Evolutionary conservation across 768 basidiomycete species (phyloP), one percentile per base, ranked within the genome.

Genomic region (Lyophyllum decastes): DNA sequence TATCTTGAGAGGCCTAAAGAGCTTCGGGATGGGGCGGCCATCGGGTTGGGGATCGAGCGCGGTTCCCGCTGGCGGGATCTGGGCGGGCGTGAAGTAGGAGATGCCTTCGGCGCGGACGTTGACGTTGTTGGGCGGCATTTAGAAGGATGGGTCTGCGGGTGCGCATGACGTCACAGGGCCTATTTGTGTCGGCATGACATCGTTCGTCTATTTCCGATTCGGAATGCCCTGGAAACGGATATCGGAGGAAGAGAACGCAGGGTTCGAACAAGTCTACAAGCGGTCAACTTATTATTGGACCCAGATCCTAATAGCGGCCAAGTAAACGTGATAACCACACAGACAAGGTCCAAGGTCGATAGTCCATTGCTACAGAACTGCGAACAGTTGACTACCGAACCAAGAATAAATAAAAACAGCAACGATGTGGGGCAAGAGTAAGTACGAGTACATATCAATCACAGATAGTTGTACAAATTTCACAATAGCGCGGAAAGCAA

Each of bases 1-100:
- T 34, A 82, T 85, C 66, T 75, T 81, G 50, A 87, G 55, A 7
- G 84, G 84, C 62, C 81, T 76, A 71, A 86, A 86, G n/a, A 85
- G 66, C 49, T 67, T 66, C 4, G 55, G 61, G 68, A 71, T 71
- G 0, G 71, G 61, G 38, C 61, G 72, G 22, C 68, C 76, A 55
- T 74, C 68, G 5, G 76, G 72, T 48, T 80, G 77, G 8, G 73
- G 72, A 34, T 73, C 68, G 33, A 71, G 55, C 8, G 78, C 78
- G 16, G 77, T 75, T 2, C 82, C 82, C 0, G 81, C 69, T 19
- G 76, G 68, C 0, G 76, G 78, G 22, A 61, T 60, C 58, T 83
- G 82, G 5, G 72, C 72, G 8, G 81, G 81, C 9, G 78, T 79
- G 55, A 76, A 81, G 68, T 75, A 81, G 10, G 63, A 30, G 21